Conservation (phyloP, 192 early-diverging fungal species). For the Backusella parvicylindrica region DNA sequence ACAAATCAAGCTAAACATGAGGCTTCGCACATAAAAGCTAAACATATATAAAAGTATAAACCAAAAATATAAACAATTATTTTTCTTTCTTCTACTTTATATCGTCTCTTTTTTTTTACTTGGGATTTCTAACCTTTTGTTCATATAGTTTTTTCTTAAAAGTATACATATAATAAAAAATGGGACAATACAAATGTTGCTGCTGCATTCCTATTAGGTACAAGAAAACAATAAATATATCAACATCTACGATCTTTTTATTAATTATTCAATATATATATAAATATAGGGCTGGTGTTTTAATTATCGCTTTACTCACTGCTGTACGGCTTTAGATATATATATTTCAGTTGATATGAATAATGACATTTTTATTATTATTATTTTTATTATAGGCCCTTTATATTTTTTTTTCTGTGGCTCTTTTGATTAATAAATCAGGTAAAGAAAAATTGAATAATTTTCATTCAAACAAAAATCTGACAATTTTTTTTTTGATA, state of each 20-base stretch:
- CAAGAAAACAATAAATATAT: not conserved
- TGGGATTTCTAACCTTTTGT: not conserved
- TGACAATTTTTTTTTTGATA: not conserved
- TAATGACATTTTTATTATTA: not conserved
- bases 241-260: not conserved
- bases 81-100: not conserved
- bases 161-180: not conserved
- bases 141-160: not conserved
- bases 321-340: not conserved
- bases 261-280: not conserved
- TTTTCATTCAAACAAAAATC: too few species aligned
- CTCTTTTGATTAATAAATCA: not conserved
- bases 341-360: not conserved
- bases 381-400: not conserved
- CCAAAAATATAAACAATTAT: not conserved
- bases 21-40: not conserved
- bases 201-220: slow-evolving; percentile 25
- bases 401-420: not conserved
- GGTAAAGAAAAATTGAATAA: not conserved
- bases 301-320: slow-evolving; percentile 18
- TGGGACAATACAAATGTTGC: slow-evolving; percentile 18
- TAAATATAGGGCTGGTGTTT: slow-evolving; percentile 23
- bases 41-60: not conserved
- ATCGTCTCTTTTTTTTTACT: not conserved
- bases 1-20: not conserved